Percentiles rank a stretch among this genome's conserved stretches.
phyloP scores from a whole-genome alignment of 2,329 filamentous ascomycete species.

The Elsinoe ampelina region DNA sequence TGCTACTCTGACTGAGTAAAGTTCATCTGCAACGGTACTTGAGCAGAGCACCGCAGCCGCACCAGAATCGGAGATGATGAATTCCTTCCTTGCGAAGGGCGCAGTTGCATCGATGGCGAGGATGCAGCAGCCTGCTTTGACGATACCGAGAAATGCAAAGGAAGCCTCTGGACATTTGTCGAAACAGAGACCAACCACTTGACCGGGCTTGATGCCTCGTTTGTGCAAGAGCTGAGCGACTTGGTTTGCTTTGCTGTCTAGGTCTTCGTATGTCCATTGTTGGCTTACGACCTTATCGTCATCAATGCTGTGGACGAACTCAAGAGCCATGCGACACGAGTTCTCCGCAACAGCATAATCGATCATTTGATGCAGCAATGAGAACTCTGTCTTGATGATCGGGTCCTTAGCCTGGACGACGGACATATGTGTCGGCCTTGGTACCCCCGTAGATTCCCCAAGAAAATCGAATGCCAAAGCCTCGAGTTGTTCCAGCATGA shows the following conservation, averaged over 20 bases:
- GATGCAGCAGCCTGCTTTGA: slow-evolving; percentile 75
- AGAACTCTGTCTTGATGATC: slow-evolving; percentile 48
- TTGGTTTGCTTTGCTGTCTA: slow-evolving; percentile 62
- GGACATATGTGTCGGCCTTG: slow-evolving; percentile 19
- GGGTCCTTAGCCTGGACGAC: slow-evolving; percentile 53
- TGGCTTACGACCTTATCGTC: slow-evolving; percentile 37
- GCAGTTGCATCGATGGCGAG: slow-evolving; percentile 70
- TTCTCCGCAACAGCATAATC: slow-evolving; percentile 49
- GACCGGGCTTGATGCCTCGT: slow-evolving; percentile 44
- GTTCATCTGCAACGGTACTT: slow-evolving; percentile 21
- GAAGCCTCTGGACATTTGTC: slow-evolving; percentile 79
- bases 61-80: slow-evolving; percentile 66
- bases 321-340: slow-evolving; percentile 59
- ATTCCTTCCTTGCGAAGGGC: slow-evolving; percentile 62
- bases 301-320: slow-evolving; percentile 51
- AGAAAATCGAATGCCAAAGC: slow-evolving; percentile 53
- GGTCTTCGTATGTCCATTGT: slow-evolving; percentile 64
- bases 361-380: slow-evolving; percentile 68
- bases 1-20: slow-evolving; percentile 18
- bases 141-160: slow-evolving; percentile 68
- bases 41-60: slow-evolving; percentile 51
- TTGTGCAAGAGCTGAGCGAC: slow-evolving; percentile 56
- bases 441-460: slow-evolving; percentile 20
- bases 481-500: slow-evolving; percentile 66
- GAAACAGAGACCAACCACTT: slow-evolving; percentile 67